Evolutionary conservation across 305 asterid species (phyloP), one percentile per base, ranked within the genome.

Genomic region (Fraxinus sp.): DNA sequence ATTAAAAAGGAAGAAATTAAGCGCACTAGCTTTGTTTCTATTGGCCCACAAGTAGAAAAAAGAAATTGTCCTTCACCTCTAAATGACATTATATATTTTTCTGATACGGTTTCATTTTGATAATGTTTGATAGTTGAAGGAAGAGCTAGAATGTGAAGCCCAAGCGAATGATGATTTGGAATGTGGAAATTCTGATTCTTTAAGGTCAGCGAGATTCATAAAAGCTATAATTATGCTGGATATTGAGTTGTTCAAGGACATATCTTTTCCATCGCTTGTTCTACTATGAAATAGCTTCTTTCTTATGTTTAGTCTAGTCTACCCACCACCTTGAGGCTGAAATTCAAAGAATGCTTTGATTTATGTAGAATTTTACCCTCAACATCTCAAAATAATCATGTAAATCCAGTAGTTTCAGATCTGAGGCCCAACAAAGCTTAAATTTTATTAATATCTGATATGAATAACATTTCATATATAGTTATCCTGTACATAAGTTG

Each of bases 91-190:
- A 32, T 66, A 5, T 71, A 78, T 44, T 74, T 80, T 77, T 5
- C 87, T 78, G 83, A 88, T 84, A 68, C 52, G 79, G 24, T 76
- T 81, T 26, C 39, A 78, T 83, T 52, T 75, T 84, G 73, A 13
- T 66, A 62, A 79, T 81, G 41, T 83, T 83, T 86, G 64, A 49
- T 86, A 97, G 99, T 85, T 95, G 93, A 87, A 83, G 92, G 97
- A 97, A 87, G 98, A 97, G 81, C 79, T 87, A 89, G 97, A 92
- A 88, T 88, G 92, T 84, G 97, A 92, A 93, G 99, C 99, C 79
- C 91, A 84, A 84, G 98, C 92, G 89, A 95, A 89, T 88, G 99
- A 94, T 77, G 97, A 94, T 79, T 90, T 96, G 68, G 98, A 97
- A 85, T 78, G 82, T 85, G 95, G 76, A 39, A 85, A 89, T 87